Evolutionary conservation across 495 filamentous ascomycete species (phyloP), one percentile per base, ranked within the genome.

Genomic region (Haplographium delicatum): DNA sequence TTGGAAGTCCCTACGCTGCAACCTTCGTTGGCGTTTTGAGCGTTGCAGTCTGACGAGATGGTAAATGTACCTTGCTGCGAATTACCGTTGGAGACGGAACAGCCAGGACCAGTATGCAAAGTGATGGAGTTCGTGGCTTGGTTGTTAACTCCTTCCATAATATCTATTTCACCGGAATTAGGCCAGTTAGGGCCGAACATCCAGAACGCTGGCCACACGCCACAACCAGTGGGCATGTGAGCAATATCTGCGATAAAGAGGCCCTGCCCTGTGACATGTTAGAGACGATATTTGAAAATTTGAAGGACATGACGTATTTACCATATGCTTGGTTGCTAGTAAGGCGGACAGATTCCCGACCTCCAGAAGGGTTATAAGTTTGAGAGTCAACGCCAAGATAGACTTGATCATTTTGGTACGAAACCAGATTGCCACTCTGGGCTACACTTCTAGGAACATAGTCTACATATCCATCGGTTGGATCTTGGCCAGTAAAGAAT

Each of bases 121-220:
- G 84, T 78, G 52, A 87, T 80, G 30, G 72, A 60, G 54, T 90
- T 87, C 46, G 70, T 62, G 2, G 72, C 63, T 47, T 81, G 72
- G 27, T 67, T 63, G 63, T 88, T 85, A 47, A 88, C 82, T 19
- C 85, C 84, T 63, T 94, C 86, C 54, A 91, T 85, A 60, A 91
- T 89, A 68, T 91, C 86, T 35, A 90, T 83, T 64, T 94, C 88
- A 5, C 88, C 88, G 44, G 80, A 75, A 5, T 66, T 61, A 0
- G 85, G 86, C 87, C 85, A 90, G 11, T 60, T 44, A 13, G 75
- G 73, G n/a, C 89, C 86, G 7, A 83, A 71, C 5, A 80, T 84
- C 86, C 88, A 94, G 53, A 72, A 74, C n/a, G 74, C 73, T 0
- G 74, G 73, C 74, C 74, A 76, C 40, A 68, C 59, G 45, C 86